These are phyloP conservation scores for Pseudocercospora cruenta DNA, from an alignment of 2,329 filamentous ascomycete species.

Conservation along the genomic window DNA sequence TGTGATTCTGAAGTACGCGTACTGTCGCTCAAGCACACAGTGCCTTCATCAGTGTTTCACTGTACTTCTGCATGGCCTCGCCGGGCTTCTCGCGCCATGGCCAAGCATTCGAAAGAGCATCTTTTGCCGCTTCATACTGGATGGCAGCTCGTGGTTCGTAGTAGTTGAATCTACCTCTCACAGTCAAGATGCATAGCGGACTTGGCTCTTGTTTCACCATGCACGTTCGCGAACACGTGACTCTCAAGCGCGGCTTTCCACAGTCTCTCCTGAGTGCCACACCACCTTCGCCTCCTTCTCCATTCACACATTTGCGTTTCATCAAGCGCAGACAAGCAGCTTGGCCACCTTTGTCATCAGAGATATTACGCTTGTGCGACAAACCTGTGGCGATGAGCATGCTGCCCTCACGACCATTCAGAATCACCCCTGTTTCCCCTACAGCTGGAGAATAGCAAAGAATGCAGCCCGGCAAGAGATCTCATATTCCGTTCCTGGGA, in stretches of 20 bases:
- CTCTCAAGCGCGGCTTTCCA: not conserved
- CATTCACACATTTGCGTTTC: not conserved
- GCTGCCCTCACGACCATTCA: no score
- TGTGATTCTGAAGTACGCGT: not conserved
- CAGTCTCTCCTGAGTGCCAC: not conserved
- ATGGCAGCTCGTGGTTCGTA: not conserved
- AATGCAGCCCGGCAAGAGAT: no score
- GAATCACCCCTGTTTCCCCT: no score
- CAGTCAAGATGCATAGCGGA: not conserved
- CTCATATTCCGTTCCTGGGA: no score
- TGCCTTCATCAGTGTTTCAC: not conserved
- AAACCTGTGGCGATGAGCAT: no score
- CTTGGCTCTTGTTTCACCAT: not conserved
- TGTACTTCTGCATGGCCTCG: not conserved
- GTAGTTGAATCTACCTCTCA: not conserved
- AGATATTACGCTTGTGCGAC: no score
- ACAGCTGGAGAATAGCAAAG: no score
- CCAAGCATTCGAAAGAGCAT: no score
- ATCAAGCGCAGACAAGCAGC: constrained; percentile 1
- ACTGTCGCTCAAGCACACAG: not conserved
- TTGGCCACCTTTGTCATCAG: not conserved
- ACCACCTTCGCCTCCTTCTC: not conserved
- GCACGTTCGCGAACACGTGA: not conserved
- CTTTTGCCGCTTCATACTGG: not conserved
- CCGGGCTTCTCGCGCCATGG: no score